Conservation (phyloP, 257 asterid genomes). For the Ilex aquifolium region DNA sequence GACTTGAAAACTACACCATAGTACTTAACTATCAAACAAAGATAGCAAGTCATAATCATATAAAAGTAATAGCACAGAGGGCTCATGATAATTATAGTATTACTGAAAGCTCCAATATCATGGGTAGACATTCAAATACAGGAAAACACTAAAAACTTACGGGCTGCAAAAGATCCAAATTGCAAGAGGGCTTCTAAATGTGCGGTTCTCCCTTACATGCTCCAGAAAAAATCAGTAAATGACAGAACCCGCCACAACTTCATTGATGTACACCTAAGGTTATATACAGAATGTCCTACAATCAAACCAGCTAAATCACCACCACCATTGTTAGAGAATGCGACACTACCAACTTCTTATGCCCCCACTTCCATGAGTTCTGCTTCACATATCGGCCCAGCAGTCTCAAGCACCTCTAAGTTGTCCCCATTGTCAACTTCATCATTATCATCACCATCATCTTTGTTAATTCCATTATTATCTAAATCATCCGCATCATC, state of each 20-base stretch:
- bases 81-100: no score
- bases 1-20: no score
- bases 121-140: not conserved
- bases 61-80: not conserved
- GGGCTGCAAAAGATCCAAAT: not conserved
- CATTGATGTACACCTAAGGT: not conserved
- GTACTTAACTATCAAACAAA: no score
- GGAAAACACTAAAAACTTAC: not conserved
- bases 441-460: conserved; percentile 10
- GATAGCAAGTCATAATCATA: no score
- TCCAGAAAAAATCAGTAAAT: not conserved
- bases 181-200: conserved; percentile 3
- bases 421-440: conserved; percentile 28
- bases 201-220: not conserved
- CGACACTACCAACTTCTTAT: not conserved
- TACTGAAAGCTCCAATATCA: not conserved
- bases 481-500: conserved; percentile 14
- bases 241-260: not conserved
- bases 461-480: conserved; percentile 5
- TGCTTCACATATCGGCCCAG: conserved; percentile 35
- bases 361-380: conserved; percentile 32
- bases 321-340: no score
- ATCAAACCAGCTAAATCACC: no score
- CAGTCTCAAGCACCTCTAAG: conserved; percentile 39
- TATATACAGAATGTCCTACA: not conserved